Conservation (phyloP, 108 stramenopile genomes). For the Cyclotella choctawhatcheeana region DNA sequence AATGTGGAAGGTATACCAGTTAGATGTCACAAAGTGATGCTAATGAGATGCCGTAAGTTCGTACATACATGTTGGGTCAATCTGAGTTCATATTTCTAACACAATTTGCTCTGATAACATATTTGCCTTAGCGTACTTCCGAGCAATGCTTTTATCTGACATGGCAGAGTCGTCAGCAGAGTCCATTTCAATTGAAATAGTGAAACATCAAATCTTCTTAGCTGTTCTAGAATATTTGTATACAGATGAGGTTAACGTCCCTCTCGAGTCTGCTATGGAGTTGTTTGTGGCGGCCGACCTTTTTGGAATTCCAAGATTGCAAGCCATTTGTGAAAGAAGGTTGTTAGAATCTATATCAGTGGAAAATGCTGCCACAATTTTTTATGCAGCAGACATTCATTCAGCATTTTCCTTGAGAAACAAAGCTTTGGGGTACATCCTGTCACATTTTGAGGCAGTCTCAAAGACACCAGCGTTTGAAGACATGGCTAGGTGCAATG, state of each 20-base stretch:
- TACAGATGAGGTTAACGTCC: constrained; percentile 89
- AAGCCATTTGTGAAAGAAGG: constrained; percentile 94
- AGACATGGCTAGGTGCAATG: constrained; percentile 96
- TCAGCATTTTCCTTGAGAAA: constrained; percentile 83
- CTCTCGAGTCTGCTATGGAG: constrained; percentile 94
- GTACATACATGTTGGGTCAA: neutral
- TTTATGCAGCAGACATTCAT: constrained; percentile 95
- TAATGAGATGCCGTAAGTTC: constrained; percentile 76
- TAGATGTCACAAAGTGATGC: constrained; percentile 93
- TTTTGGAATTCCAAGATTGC: constrained; percentile 95
- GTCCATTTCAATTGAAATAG: constrained; percentile 70
- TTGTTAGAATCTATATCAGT: constrained; percentile 91
- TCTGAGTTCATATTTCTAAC: neutral
- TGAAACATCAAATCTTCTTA: constrained; percentile 81
- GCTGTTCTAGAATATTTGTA: constrained; percentile 94
- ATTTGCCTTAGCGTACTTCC: constrained; percentile 76
- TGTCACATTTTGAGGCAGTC: constrained; percentile 94
- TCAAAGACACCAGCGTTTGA: constrained; percentile 91
- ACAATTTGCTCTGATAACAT: neutral
- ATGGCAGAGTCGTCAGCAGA: constrained; percentile 88
- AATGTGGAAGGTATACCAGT: constrained; percentile 87
- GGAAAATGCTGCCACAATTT: constrained; percentile 95
- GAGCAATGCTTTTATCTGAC: constrained; percentile 86
- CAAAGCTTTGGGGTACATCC: constrained; percentile 91
- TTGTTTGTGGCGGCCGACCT: constrained; percentile 96